Evolutionary conservation across 495 filamentous ascomycete genomes (phyloP), one percentile per base, ranked within the genome.

Genomic region (Sporormia fimetaria): DNA sequence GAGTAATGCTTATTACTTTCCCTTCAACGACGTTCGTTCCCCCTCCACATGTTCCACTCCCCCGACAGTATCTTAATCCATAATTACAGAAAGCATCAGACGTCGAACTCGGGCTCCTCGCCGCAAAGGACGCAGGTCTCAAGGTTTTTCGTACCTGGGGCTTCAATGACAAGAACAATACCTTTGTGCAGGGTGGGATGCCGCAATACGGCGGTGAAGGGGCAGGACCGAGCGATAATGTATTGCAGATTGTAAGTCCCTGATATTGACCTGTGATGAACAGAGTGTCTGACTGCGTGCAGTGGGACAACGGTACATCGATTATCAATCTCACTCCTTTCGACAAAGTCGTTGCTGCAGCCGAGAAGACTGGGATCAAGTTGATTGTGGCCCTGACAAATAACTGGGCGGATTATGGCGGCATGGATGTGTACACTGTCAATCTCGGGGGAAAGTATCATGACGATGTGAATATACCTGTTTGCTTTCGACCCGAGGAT

Each of bases 341-440:
- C 24, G 78, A 83, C 57, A 75, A 74, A 40, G 77, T 80, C 4
- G 74, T 82, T 24, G 51, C 64, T n/a, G 63, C 70, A 2, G 78
- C 78, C 1, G 66, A 69, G 45, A 66, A 67, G 40, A 59, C 60
- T 16, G 71, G 70, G 8, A 66, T 77, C 39, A 77, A 81, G 57
- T 61, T 80, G 12, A 66, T 81, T n/a, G 55, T 67, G 10, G 57
- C 65, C 20, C 54, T 68, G 34, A 67, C 66, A 17, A 73, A 73
- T 47, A 73, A 73, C 52, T 73, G 69, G 69, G 57, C 58, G 18
- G 69, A 70, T 31, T 73, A 71, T 18, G 69, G 67, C n/a, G 67
- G 64, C 15, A 67, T 67, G 62, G 64, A 68, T 27, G 56, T 57
- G 16, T 68, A 64, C 44, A 59, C 57, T 0, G 47, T 57, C 28